These are phyloP conservation scores for Trichoderma polysporum DNA, from an alignment of 2,329 filamentous ascomycete species.

Conservation along the genomic window DNA sequence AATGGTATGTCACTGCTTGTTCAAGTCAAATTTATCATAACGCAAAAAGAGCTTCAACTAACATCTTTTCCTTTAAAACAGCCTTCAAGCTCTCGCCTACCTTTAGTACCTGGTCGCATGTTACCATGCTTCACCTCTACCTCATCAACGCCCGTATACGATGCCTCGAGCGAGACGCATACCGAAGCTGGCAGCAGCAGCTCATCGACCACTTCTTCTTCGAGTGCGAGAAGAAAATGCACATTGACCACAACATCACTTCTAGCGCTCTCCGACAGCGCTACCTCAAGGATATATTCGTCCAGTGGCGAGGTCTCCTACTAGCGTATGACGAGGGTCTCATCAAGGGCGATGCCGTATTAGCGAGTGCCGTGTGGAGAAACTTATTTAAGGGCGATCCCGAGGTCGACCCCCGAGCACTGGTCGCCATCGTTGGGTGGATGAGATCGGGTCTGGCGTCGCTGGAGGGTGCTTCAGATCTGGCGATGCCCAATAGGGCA, in stretches of 20 bases:
- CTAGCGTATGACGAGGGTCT: conserved; percentile 83
- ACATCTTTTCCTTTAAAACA: conserved; percentile 37
- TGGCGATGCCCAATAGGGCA: conserved; percentile 35
- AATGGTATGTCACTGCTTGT: conserved; percentile 53
- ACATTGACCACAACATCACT: conserved; percentile 70
- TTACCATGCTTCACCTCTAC: conserved; percentile 96
- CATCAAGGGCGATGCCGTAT: conserved; percentile 71
- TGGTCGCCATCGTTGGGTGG: conserved; percentile 58
- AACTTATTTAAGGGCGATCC: conserved; percentile 79
- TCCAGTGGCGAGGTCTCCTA: conserved; percentile 87
- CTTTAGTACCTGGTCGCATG: conserved; percentile 93
- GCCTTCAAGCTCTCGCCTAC: conserved; percentile 78
- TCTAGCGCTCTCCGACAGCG: conserved; percentile 60
- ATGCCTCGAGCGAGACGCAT: conserved; percentile 67
- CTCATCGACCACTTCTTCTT: conserved; percentile 95
- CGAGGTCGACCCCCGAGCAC: conserved; percentile 49
- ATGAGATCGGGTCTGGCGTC: conserved; percentile 50
- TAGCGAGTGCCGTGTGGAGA: conserved; percentile 85
- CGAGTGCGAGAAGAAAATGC: conserved; percentile 81
- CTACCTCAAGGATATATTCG: conserved; percentile 83
- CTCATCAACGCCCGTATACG: conserved; percentile 81
- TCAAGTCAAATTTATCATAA: background rate
- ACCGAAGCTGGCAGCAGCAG: conserved; percentile 81
- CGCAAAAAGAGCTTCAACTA: background rate
- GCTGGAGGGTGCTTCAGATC: conserved; percentile 52